Evolutionary conservation across 192 early-diverging fungal genomes (phyloP).

Genomic region (Linnemannia schmuckeri): DNA sequence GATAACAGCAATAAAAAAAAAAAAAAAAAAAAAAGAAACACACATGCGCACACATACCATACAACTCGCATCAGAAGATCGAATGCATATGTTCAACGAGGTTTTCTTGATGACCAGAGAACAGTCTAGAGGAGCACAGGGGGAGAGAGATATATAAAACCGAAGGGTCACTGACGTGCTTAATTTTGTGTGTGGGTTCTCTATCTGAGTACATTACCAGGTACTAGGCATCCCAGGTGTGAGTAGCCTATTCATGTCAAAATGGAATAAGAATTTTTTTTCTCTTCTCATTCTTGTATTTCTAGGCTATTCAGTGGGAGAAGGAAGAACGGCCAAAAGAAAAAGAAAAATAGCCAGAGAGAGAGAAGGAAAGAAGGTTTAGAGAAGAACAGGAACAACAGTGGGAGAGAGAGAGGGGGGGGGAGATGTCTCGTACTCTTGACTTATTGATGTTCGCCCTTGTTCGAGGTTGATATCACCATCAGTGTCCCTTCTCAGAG

Average conservation of each 20-base stretch:
- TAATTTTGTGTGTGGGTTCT: neutral
- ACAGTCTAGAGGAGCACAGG: too few species aligned
- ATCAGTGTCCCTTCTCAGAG: neutral
- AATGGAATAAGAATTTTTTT: constrained; percentile 18
- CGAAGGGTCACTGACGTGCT: neutral
- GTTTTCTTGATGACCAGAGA: too few species aligned
- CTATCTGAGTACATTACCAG: neutral
- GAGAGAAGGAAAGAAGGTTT: neutral
- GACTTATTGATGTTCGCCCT: neutral
- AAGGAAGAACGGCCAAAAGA: constrained; percentile 2
- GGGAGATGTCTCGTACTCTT: neutral
- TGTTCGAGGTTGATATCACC: neutral
- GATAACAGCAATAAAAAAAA: neutral
- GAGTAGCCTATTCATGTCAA: neutral
- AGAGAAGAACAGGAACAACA: neutral
- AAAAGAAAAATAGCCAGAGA: neutral
- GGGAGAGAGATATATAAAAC: neutral
- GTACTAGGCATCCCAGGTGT: neutral
- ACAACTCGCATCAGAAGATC: too few species aligned
- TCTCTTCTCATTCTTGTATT: constrained; percentile 9
- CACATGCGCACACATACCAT: neutral
- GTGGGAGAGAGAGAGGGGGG: neutral
- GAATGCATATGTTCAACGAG: too few species aligned
- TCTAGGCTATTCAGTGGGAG: neutral
- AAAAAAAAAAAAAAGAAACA: neutral